Evolutionary conservation across 2,329 filamentous ascomycete genomes (phyloP).

Genomic region (Shiraia bambusicola): DNA sequence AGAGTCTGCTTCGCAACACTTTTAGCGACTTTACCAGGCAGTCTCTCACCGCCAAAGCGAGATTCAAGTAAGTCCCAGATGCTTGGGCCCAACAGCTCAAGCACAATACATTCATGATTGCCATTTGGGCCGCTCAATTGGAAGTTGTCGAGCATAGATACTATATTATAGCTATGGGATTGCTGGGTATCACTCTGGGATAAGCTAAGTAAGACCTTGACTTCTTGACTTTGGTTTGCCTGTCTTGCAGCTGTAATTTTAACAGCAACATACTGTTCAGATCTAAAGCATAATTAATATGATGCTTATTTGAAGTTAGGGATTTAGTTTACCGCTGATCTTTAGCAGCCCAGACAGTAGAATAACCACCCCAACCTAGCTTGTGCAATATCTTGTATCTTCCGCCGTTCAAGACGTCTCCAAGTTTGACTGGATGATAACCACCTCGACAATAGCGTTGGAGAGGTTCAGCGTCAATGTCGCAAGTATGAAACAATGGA

Average conservation of each 20-base stretch:
- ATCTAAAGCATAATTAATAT: constrained; percentile 8
- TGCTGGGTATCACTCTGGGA: constrained; percentile 7
- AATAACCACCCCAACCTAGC: constrained; percentile 25
- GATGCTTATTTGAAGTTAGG: not conserved
- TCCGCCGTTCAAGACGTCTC: constrained; percentile 18
- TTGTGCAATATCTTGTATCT: constrained; percentile 28
- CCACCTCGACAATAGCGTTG: constrained; percentile 19
- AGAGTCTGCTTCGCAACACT: constrained; percentile 30
- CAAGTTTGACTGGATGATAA: constrained; percentile 22
- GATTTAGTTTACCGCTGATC: constrained; percentile 12
- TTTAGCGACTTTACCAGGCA: constrained; percentile 44
- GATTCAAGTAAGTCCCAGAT: constrained; percentile 40
- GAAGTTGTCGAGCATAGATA: constrained; percentile 44
- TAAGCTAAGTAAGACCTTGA: constrained; percentile 15
- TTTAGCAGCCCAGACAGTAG: constrained; percentile 25
- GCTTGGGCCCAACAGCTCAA: constrained; percentile 46
- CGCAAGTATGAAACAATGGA: constrained; percentile 4
- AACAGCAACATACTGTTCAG: constrained; percentile 24
- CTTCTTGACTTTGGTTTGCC: constrained; percentile 11
- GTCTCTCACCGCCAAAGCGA: constrained; percentile 37
- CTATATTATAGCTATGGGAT: constrained; percentile 31
- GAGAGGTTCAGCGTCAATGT: constrained; percentile 23
- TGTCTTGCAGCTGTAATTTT: constrained; percentile 21
- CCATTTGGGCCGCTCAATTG: constrained; percentile 49
- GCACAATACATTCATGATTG: constrained; percentile 48